Evolutionary conservation across 1,284 basidiomycete genomes (phyloP).

Genomic region (Neonothopanus nambi): DNA sequence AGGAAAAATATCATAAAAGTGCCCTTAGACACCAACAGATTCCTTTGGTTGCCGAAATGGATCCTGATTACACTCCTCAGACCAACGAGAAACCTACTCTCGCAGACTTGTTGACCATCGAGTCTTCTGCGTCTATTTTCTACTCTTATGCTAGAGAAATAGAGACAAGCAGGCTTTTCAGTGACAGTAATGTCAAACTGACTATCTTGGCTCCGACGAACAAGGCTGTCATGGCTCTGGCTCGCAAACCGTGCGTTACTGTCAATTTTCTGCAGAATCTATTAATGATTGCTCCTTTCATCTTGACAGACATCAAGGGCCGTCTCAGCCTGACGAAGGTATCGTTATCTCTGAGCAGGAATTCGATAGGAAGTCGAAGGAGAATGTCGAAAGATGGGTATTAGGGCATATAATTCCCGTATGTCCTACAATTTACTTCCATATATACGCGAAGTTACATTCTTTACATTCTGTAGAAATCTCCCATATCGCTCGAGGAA

Average conservation of each 20-base stretch:
- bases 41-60: no score
- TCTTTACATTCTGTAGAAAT: not conserved
- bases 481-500: constrained; percentile 30
- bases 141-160: constrained; percentile 77
- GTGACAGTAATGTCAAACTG: constrained; percentile 34
- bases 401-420: constrained; percentile 75
- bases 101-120: constrained; percentile 73
- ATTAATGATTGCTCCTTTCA: not conserved
- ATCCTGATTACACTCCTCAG: no score
- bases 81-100: constrained; percentile 53
- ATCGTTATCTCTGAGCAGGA: constrained; percentile 62
- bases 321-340: constrained; percentile 37
- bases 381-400: constrained; percentile 72
- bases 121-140: constrained; percentile 72
- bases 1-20: no score
- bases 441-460: no score
- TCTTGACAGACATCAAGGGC: constrained; percentile 54
- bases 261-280: not conserved
- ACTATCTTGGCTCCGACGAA: constrained; percentile 77
- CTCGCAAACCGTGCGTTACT: constrained; percentile 68
- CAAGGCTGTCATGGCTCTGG: constrained; percentile 76
- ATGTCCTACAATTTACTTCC: no score
- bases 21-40: no score
- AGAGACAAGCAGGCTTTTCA: constrained; percentile 54
- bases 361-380: constrained; percentile 55